Percentiles rank a stretch among this genome's conserved stretches.
phyloP scores from a whole-genome alignment of 768 basidiomycete species.

The Leucosporidium yakuticum region DNA sequence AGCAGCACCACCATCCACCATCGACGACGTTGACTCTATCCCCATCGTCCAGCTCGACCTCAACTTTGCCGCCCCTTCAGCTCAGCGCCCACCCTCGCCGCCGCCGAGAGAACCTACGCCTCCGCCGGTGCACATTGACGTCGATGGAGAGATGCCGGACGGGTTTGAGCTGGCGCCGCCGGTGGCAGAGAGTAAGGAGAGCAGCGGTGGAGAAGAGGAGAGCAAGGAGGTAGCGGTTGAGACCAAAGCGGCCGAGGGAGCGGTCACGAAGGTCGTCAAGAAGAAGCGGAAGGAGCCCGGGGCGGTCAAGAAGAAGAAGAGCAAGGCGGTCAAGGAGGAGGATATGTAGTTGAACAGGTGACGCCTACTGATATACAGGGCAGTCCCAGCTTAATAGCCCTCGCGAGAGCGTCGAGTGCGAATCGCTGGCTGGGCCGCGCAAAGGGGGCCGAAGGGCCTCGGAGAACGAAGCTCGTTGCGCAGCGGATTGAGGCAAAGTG shows the following conservation, averaged over 20 bases:
- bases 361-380: too few species aligned
- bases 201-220: neutral
- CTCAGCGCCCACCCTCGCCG: constrained; percentile 42
- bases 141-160: constrained; percentile 78
- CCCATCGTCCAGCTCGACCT: constrained; percentile 76
- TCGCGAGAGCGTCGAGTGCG: too few species aligned
- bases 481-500: too few species aligned
- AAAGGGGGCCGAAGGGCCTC: too few species aligned
- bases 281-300: constrained; percentile 18
- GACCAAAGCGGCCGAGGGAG: constrained; percentile 10
- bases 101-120: constrained; percentile 25
- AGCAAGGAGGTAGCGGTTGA: neutral
- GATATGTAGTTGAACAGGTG: neutral
- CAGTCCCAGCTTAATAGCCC: too few species aligned
- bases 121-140: constrained; percentile 59
- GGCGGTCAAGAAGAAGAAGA: neutral
- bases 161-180: constrained; percentile 40
- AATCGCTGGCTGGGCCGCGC: too few species aligned
- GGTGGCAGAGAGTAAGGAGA: neutral
- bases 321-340: constrained; percentile 10
- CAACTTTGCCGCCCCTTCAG: constrained; percentile 25
- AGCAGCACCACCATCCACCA: constrained; percentile 50
- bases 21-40: constrained; percentile 75
- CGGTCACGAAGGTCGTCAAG: constrained; percentile 30
- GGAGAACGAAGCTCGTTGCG: too few species aligned